Evolutionary conservation across 768 basidiomycete species (phyloP).

Genomic region (Kwoniella dejecticola): DNA sequence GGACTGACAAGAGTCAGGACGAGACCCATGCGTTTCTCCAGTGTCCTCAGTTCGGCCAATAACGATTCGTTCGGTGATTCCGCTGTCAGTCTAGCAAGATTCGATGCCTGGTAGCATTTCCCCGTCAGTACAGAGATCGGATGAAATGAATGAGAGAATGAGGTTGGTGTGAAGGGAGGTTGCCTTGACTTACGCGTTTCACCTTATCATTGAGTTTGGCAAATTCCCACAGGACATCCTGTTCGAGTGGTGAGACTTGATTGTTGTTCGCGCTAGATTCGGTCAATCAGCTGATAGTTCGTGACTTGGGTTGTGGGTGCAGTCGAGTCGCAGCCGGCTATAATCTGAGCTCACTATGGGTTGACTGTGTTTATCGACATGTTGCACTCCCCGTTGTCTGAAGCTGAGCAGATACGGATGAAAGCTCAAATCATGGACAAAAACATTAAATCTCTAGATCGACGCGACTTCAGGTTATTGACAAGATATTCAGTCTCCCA

Average conservation of each 20-base stretch:
- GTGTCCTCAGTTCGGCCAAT: slow-evolving; percentile 70
- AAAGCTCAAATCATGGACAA: background rate
- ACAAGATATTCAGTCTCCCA: background rate
- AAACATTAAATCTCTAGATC: background rate
- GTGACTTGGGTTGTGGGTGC: no score
- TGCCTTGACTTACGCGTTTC: slow-evolving; percentile 65
- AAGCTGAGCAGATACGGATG: background rate
- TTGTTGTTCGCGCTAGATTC: slow-evolving; percentile 63
- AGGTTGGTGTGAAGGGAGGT: background rate
- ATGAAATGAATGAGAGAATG: no score
- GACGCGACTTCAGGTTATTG: background rate
- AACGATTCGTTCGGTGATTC: slow-evolving; percentile 77
- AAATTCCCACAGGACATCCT: slow-evolving; percentile 88
- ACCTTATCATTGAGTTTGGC: slow-evolving; percentile 80
- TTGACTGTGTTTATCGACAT: slow-evolving; percentile 31
- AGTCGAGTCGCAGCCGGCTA: no score
- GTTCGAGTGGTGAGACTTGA: slow-evolving; percentile 67
- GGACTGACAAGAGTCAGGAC: slow-evolving; percentile 80
- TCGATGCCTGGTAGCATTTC: slow-evolving; percentile 41
- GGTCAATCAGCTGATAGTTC: background rate
- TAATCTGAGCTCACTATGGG: slow-evolving; percentile 41
- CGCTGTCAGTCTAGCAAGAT: slow-evolving; percentile 66
- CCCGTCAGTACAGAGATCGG: no score
- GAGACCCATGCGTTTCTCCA: slow-evolving; percentile 94
- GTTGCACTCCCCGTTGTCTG: background rate